Evolutionary conservation across 2,329 filamentous ascomycete species (phyloP).

Genomic region (Elsinoe australis): DNA sequence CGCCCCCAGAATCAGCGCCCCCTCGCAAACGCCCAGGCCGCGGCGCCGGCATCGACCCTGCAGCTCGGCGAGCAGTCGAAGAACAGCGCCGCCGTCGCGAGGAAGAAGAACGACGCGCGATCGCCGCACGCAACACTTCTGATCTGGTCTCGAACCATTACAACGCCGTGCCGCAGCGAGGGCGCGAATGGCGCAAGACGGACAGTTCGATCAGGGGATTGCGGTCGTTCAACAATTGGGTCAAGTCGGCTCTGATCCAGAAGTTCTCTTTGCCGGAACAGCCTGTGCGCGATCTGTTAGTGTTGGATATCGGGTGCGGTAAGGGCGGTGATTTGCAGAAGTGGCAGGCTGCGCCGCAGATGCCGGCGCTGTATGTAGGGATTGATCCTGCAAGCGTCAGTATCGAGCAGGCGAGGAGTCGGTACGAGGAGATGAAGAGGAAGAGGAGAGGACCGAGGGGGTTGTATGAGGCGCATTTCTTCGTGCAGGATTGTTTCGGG

Average conservation of each 20-base stretch:
- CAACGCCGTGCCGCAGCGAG: conserved; percentile 88
- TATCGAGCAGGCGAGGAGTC: conserved; percentile 80
- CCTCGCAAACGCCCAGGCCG: conserved; percentile 32
- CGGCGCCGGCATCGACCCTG: conserved; percentile 53
- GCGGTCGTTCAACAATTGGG: conserved; percentile 95
- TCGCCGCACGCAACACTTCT: conserved; percentile 47
- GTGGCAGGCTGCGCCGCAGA: conserved; percentile 89
- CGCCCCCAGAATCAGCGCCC: conserved; percentile 18
- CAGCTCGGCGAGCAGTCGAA: conserved; percentile 60
- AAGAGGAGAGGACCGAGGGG: conserved; percentile 43
- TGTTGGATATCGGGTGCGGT: conserved; percentile 91
- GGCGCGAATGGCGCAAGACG: conserved; percentile 87
- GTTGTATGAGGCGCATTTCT: conserved; percentile 79
- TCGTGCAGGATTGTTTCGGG: conserved; percentile 86
- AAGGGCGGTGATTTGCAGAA: conserved; percentile 94
- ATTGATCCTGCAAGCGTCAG: conserved; percentile 88
- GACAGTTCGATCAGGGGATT: conserved; percentile 93
- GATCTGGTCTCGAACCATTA: conserved; percentile 91
- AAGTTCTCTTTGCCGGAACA: conserved; percentile 63
- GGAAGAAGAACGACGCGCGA: conserved; percentile 46
- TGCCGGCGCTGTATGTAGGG: conserved; percentile 87
- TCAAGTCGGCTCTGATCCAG: conserved; percentile 95
- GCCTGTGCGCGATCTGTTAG: conserved; percentile 55
- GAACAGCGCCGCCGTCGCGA: conserved; percentile 40
- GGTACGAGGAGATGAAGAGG: conserved; percentile 63